phyloP scores from a whole-genome alignment of 768 basidiomycete species.

The Suillus discolor region DNA sequence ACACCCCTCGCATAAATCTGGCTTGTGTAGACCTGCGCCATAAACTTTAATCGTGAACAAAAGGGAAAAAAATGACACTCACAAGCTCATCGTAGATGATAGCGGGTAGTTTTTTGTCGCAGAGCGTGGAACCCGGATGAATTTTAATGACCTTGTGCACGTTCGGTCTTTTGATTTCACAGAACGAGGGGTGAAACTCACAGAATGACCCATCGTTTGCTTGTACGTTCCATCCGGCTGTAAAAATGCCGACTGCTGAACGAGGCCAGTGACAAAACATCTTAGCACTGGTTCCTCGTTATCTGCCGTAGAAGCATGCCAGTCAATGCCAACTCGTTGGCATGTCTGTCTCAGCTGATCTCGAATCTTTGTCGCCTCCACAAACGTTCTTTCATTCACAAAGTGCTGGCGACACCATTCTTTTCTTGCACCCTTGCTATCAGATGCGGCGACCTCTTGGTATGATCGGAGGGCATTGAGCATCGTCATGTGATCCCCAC shows the following conservation, averaged over 20 bases:
- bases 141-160: slow-evolving; percentile 71
- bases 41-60: not conserved
- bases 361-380: slow-evolving; percentile 77
- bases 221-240: slow-evolving; percentile 90
- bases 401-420: slow-evolving; percentile 88
- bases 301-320: slow-evolving; percentile 57
- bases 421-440: slow-evolving; percentile 48
- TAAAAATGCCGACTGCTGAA: slow-evolving; percentile 81
- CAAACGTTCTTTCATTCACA: slow-evolving; percentile 79
- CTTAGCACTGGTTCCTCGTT: slow-evolving; percentile 69
- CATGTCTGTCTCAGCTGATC: slow-evolving; percentile 77
- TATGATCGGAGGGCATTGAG: slow-evolving; percentile 86
- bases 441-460: slow-evolving; percentile 59
- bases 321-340: slow-evolving; percentile 60
- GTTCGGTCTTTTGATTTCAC: not conserved
- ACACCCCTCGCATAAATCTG: slow-evolving; percentile 93
- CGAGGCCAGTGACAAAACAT: slow-evolving; percentile 75
- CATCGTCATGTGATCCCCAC: slow-evolving; percentile 90
- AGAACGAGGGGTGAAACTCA: slow-evolving; percentile 34
- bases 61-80: slow-evolving; percentile 27
- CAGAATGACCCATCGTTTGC: slow-evolving; percentile 71
- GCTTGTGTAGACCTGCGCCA: slow-evolving; percentile 71
- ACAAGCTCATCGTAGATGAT: slow-evolving; percentile 96
- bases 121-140: slow-evolving; percentile 84
- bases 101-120: slow-evolving; percentile 79